Evolutionary conservation across 768 basidiomycete species (phyloP).

Genomic region (Leccinum uliginosum): DNA sequence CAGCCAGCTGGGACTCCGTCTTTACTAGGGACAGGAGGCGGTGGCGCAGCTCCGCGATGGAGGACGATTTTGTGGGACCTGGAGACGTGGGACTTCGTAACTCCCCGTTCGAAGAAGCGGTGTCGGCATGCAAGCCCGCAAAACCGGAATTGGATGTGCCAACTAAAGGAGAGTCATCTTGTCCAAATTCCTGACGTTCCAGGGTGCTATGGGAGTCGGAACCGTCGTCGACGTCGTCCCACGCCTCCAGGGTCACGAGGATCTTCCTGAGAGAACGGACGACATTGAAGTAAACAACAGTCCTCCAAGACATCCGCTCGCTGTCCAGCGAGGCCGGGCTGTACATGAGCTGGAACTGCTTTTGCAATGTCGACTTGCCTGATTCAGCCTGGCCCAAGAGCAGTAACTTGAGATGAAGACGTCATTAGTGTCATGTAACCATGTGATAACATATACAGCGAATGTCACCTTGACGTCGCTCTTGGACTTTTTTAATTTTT

Average conservation of each 20-base stretch:
- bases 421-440: slow-evolving; percentile 20
- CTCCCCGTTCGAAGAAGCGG: slow-evolving; percentile 9
- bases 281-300: slow-evolving; percentile 73
- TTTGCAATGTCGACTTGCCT: slow-evolving; percentile 73
- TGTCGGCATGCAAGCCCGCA: slow-evolving; percentile 5
- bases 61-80: slow-evolving; percentile 21
- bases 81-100: slow-evolving; percentile 8
- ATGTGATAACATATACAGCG: not conserved
- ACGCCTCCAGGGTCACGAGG: slow-evolving; percentile 54
- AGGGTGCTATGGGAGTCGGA: slow-evolving; percentile 34
- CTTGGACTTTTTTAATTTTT: slow-evolving; percentile 58
- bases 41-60: slow-evolving; percentile 52
- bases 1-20: slow-evolving; percentile 59
- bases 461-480: slow-evolving; percentile 67
- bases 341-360: slow-evolving; percentile 81
- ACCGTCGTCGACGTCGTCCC: slow-evolving; percentile 58
- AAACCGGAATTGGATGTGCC: slow-evolving; percentile 13
- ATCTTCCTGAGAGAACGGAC: slow-evolving; percentile 69
- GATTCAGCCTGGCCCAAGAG: slow-evolving; percentile 77
- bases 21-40: slow-evolving; percentile 58
- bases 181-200: slow-evolving; percentile 29
- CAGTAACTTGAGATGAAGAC: slow-evolving; percentile 44
- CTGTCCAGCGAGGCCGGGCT: slow-evolving; percentile 64
- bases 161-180: slow-evolving; percentile 20
- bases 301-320: slow-evolving; percentile 69